Base-by-base conservation (phyloP, 2,329 filamentous ascomycete genomes). In the Cladobotryum mycophilum region DNA sequence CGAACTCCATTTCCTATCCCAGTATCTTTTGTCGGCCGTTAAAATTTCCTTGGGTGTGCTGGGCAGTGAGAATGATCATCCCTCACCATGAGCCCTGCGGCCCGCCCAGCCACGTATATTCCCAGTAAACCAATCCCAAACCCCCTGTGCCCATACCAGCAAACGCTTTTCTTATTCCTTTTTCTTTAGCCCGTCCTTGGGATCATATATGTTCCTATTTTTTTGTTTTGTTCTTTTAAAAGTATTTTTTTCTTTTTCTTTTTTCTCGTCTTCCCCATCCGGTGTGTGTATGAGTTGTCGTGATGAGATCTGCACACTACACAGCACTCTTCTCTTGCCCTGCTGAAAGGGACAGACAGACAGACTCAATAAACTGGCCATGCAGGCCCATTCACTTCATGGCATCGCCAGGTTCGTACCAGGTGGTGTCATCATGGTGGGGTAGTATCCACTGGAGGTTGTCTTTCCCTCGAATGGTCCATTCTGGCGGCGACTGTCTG, bases 391-490 rank as follows among this genome's bases (percentile, higher is more conserved):
- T 8, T 30, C 25, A 6, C 8, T 22, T 59, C 50, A 66, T 52
- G 60, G 57, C 60, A 67, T 64, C 43, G 68, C 69, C 61, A 76
- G 70, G 56, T 72, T 71, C 62, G 75, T 71, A 25, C 73, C 72
- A 1, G 76, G 72, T 20, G 75, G 74, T 6, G 73, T 67, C 40
- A 53, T 20, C 38, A 53, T 51, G 14, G 47, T 50, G 30, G 79
- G 79, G 54, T 81, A 82, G 55, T 77, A 80, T 13, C 77, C 78
- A 18, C 64, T 66, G 5, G 78, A 79, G 41, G 66, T 73, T 9
- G 72, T 41, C 58, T 80, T 81, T 51, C 75, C 75, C 48, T 81
- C 78, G 55, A 77, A 81, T 9, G 75, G 71, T 14, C 72, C 73
- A 53, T 76, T 60, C 25, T 68, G 69, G 15, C 61, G 62, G 36